phyloP scores from a whole-genome alignment of 176 grass and related monocot species.

The Cocos nucifera region DNA sequence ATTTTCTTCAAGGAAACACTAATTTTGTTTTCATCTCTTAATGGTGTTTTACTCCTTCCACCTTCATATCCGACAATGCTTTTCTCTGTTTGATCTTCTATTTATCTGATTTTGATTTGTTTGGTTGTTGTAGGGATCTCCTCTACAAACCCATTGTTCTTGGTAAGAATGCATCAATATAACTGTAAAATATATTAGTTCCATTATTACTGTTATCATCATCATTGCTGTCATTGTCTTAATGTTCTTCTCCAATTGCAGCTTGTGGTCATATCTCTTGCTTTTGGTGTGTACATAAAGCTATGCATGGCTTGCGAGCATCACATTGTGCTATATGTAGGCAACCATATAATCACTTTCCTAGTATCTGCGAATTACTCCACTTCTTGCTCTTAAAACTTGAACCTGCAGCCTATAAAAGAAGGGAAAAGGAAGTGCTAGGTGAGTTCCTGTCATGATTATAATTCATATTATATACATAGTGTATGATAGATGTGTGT shows the following conservation, averaged over 20 bases:
- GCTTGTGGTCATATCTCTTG: constrained; percentile 91
- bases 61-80: neutral
- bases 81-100: neutral
- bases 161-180: constrained; percentile 36
- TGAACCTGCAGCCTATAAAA: constrained; percentile 68
- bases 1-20: too few species aligned
- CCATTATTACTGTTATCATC: neutral
- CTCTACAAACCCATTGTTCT: constrained; percentile 90
- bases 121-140: constrained; percentile 59
- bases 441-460: constrained; percentile 35
- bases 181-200: constrained; percentile 5
- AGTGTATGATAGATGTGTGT: too few species aligned
- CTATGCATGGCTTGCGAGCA: constrained; percentile 39
- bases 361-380: constrained; percentile 72
- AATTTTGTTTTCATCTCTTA: neutral
- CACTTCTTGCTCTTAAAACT: constrained; percentile 79
- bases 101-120: neutral
- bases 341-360: constrained; percentile 69
- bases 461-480: too few species aligned
- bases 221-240: neutral
- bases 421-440: constrained; percentile 64
- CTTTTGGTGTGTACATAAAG: constrained; percentile 67
- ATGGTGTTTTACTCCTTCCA: constrained; percentile 2
- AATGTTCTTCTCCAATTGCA: constrained; percentile 24
- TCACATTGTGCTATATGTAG: constrained; percentile 72